Evolutionary conservation across 78 protist genomes (phyloP).

Genomic region (Dictyostelium intermedium): DNA sequence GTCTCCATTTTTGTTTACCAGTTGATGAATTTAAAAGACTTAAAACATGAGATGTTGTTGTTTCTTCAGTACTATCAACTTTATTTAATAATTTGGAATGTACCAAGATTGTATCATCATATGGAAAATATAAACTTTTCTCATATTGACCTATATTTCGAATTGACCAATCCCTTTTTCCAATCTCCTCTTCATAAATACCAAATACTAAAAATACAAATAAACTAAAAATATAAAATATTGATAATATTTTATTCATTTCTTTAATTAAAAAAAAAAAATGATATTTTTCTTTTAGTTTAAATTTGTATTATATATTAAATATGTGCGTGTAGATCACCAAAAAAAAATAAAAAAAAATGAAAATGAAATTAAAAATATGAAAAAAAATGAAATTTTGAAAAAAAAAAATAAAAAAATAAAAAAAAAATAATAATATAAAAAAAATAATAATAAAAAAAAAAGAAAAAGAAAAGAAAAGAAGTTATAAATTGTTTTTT

Average conservation of each 20-base stretch:
- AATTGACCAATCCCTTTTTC: constrained; percentile 20
- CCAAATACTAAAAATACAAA: background rate
- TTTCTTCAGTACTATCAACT: background rate
- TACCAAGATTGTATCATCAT: background rate
- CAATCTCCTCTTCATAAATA: constrained; percentile 40
- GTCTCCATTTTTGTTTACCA: constrained; percentile 61
- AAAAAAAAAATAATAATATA: background rate
- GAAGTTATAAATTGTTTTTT: no score
- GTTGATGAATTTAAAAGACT: background rate
- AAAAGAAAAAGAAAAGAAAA: background rate
- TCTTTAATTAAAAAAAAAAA: background rate
- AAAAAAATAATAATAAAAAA: background rate
- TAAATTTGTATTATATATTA: background rate
- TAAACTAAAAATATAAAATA: background rate
- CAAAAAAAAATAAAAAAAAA: background rate
- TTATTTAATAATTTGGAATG: constrained; percentile 11
- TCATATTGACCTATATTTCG: constrained; percentile 33
- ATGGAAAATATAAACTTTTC: background rate
- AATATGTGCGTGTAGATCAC: background rate
- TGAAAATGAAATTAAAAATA: background rate
- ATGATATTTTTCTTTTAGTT: background rate
- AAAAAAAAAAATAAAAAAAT: background rate
- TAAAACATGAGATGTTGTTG: background rate
- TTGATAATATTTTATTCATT: background rate
- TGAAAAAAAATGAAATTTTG: background rate